Evolutionary conservation across 1,284 basidiomycete species (phyloP).

Genomic region (Heterobasidion parviporum): DNA sequence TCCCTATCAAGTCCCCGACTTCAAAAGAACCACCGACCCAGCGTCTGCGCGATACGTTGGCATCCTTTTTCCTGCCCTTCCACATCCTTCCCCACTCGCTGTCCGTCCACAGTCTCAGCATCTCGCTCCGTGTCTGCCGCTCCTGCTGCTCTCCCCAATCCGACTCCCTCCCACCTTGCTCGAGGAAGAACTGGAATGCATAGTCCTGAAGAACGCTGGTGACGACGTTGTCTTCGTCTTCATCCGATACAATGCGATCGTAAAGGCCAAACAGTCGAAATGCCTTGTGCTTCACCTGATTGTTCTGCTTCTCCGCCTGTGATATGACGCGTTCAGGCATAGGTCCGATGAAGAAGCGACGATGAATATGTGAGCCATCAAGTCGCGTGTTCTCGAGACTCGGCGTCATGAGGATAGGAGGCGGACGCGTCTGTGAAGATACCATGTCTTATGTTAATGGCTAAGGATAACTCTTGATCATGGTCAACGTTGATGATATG

Average conservation of each 20-base stretch:
- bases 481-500: too few species aligned
- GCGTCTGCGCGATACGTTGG: slow-evolving; percentile 18
- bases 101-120: slow-evolving; percentile 53
- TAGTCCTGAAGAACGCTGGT: slow-evolving; percentile 43
- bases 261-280: slow-evolving; percentile 3
- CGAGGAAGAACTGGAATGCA: slow-evolving; percentile 55
- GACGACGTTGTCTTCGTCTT: slow-evolving; percentile 30
- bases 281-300: neutral
- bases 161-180: slow-evolving; percentile 49
- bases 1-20: slow-evolving; percentile 57
- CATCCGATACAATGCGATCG: slow-evolving; percentile 2
- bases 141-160: slow-evolving; percentile 59
- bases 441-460: too few species aligned
- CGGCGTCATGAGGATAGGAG: neutral
- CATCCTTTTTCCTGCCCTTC: slow-evolving; percentile 25
- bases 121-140: slow-evolving; percentile 40
- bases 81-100: slow-evolving; percentile 57
- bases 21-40: slow-evolving; percentile 76
- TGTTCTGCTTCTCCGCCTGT: slow-evolving; percentile 18
- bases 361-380: slow-evolving; percentile 19
- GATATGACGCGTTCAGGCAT: slow-evolving; percentile 50
- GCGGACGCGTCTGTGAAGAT: neutral
- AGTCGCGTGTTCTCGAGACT: neutral
- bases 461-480: too few species aligned
- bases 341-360: slow-evolving; percentile 53